These are phyloP conservation scores for Hemileia vastatrix DNA, from an alignment of 1,284 basidiomycete species.

Conservation along the genomic window DNA sequence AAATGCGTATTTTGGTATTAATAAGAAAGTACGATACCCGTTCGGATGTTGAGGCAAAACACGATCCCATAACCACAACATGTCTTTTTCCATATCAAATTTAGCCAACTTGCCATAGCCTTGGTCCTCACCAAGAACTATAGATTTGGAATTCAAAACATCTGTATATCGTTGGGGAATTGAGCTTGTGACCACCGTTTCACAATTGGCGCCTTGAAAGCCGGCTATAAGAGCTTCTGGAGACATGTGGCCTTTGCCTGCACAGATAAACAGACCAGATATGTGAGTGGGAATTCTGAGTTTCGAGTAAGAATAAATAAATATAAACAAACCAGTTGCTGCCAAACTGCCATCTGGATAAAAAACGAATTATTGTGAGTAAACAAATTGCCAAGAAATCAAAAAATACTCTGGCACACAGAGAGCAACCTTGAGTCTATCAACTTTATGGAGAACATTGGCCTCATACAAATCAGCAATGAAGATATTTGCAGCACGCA, in stretches of 20 bases:
- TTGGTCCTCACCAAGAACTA: constrained; percentile 8
- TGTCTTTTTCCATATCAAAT: constrained; percentile 78
- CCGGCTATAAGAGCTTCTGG: constrained; percentile 42
- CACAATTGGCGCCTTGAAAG: constrained; percentile 41
- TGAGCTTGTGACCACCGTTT: constrained; percentile 39
- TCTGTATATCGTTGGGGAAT: constrained; percentile 25
- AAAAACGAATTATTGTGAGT: not conserved
- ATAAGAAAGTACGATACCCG: constrained; percentile 19
- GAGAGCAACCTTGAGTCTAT: constrained; percentile 39
- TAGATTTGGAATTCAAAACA: constrained; percentile 17
- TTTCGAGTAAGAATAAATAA: not conserved
- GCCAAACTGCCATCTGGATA: constrained; percentile 38
- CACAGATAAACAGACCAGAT: not conserved
- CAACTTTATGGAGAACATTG: constrained; percentile 33
- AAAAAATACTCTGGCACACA: constrained; percentile 19
- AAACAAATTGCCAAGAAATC: not conserved
- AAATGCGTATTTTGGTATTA: not conserved
- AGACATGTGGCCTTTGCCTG: constrained; percentile 40
- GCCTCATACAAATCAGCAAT: constrained; percentile 35
- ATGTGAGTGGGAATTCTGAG: not conserved
- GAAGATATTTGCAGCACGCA: constrained; percentile 43
- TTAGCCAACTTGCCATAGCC: constrained; percentile 30
- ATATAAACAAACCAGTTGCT: constrained; percentile 32
- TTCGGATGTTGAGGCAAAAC: constrained; percentile 46
- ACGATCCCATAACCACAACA: constrained; percentile 77